Evolutionary conservation across 768 basidiomycete genomes (phyloP).

Genomic region (Hericium alpestre): DNA sequence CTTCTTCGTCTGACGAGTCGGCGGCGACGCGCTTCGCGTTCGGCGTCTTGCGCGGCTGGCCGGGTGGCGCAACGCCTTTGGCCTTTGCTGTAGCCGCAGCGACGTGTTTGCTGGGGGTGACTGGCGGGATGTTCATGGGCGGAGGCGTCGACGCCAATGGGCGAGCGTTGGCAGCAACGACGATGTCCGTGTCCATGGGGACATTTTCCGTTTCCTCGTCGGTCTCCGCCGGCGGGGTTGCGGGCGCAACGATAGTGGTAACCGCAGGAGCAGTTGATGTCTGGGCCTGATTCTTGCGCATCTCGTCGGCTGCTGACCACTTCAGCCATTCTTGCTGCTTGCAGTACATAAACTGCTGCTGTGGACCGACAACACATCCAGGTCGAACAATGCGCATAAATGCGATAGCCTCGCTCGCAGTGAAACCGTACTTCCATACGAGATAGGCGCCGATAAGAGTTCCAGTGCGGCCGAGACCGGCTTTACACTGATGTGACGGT

Average conservation of each 20-base stretch:
- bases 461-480: slow-evolving; percentile 91
- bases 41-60: slow-evolving; percentile 84
- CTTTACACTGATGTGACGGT: slow-evolving; percentile 61
- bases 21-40: slow-evolving; percentile 58
- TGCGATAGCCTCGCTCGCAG: slow-evolving; percentile 89
- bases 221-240: slow-evolving; percentile 69
- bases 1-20: slow-evolving; percentile 62
- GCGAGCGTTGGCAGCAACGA: slow-evolving; percentile 26
- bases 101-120: slow-evolving; percentile 73
- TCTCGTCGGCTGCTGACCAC: slow-evolving; percentile 84
- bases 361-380: slow-evolving; percentile 85
- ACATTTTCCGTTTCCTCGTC: slow-evolving; percentile 39
- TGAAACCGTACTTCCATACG: slow-evolving; percentile 97
- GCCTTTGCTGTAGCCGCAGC: slow-evolving; percentile 62
- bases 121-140: slow-evolving; percentile 40
- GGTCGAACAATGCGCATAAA: slow-evolving; percentile 98
- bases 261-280: slow-evolving; percentile 26
- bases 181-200: slow-evolving; percentile 16
- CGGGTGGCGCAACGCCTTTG: slow-evolving; percentile 62
- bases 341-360: slow-evolving; percentile 91
- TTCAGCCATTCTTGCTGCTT: slow-evolving; percentile 91
- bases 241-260: slow-evolving; percentile 53
- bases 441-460: slow-evolving; percentile 96
- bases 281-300: slow-evolving; percentile 34
- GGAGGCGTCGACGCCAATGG: slow-evolving; percentile 12